Evolutionary conservation across 2,329 filamentous ascomycete species (phyloP).

Genomic region (Alternaria metachromatica): DNA sequence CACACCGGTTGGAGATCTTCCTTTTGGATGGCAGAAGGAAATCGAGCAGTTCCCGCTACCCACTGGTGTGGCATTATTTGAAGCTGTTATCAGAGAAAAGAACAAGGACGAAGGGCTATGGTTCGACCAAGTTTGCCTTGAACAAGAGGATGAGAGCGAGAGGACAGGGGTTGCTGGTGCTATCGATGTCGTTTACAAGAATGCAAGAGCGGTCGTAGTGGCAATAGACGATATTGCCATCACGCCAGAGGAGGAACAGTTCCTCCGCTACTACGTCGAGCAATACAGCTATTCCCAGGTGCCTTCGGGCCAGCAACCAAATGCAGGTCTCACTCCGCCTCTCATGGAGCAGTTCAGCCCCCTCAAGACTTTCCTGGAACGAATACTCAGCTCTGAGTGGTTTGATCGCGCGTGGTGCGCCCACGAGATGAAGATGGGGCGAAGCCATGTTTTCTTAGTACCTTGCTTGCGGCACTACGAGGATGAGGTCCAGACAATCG

Average conservation of each 20-base stretch:
- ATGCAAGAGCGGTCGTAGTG: conserved; percentile 50
- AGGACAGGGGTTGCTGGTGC: conserved; percentile 49
- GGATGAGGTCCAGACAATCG: conserved; percentile 30
- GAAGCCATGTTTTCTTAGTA: conserved; percentile 51
- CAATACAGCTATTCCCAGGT: conserved; percentile 42
- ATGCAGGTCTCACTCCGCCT: conserved; percentile 34
- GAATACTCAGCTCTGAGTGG: conserved; percentile 51
- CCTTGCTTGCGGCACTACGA: conserved; percentile 39
- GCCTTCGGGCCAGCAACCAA: conserved; percentile 30
- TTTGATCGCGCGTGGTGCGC: conserved; percentile 55
- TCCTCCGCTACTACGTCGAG: conserved; percentile 49
- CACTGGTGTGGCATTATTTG: conserved; percentile 48
- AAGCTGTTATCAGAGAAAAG: conserved; percentile 51
- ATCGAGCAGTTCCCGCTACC: conserved; percentile 50
- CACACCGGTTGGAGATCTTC: conserved; percentile 36
- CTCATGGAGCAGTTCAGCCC: conserved; percentile 36
- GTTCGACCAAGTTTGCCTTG: conserved; percentile 56
- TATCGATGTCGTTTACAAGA: conserved; percentile 53
- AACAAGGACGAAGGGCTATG: conserved; percentile 50
- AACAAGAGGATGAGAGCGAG: conserved; percentile 50
- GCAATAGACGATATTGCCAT: conserved; percentile 52
- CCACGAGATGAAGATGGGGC: conserved; percentile 53
- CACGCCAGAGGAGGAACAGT: conserved; percentile 42
- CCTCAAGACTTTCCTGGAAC: conserved; percentile 41
- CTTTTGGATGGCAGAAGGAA: conserved; percentile 45